Evolutionary conservation across 352 stramenopile species (phyloP).

Genomic region (Phytophthora idaei): DNA sequence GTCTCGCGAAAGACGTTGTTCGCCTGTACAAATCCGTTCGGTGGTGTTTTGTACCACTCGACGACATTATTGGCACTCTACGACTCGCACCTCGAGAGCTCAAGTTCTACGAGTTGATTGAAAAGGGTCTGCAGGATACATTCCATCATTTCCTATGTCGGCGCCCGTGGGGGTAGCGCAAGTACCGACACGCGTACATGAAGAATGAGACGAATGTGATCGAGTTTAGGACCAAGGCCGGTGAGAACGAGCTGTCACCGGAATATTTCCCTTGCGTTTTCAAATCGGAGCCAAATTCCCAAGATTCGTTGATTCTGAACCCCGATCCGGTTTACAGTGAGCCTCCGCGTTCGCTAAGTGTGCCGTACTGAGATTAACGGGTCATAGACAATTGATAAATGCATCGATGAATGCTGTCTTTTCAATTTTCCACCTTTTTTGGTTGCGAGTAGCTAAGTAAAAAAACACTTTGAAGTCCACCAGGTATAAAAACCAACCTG

Average conservation of each 20-base stretch:
- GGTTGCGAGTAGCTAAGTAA: too few species aligned
- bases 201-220: constrained; percentile 46
- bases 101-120: constrained; percentile 66
- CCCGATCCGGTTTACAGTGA: constrained; percentile 7
- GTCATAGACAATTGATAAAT: too few species aligned
- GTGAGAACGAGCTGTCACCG: constrained; percentile 41
- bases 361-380: constrained; percentile 6
- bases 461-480: too few species aligned
- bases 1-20: constrained; percentile 45
- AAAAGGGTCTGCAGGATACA: constrained; percentile 33
- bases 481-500: too few species aligned
- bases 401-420: too few species aligned
- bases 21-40: constrained; percentile 65
- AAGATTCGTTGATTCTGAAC: constrained; percentile 19
- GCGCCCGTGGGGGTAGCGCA: constrained; percentile 36
- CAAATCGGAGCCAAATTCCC: constrained; percentile 4
- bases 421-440: too few species aligned
- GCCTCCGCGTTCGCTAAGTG: constrained; percentile 7
- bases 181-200: constrained; percentile 35
- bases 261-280: constrained; percentile 23
- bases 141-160: constrained; percentile 36
- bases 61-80: constrained; percentile 62
- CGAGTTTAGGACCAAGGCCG: constrained; percentile 71
- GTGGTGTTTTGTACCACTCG: constrained; percentile 65
- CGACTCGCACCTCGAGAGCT: constrained; percentile 47